phyloP scores from a whole-genome alignment of 768 basidiomycete species.

The Naganishia vaughanmartiniae region DNA sequence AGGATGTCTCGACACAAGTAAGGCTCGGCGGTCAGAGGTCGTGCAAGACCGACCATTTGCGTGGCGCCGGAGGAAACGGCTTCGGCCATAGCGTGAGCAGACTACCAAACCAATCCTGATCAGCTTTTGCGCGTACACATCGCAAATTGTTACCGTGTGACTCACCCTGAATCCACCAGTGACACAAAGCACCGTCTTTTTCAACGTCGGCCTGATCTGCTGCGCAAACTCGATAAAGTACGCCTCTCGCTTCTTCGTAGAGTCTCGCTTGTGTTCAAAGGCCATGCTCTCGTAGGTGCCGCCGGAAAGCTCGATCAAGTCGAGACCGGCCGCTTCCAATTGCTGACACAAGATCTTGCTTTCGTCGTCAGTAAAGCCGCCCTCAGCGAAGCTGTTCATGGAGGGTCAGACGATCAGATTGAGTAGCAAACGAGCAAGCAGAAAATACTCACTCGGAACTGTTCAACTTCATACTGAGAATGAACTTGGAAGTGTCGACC shows the following conservation, averaged over 20 bases:
- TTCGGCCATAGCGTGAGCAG: conserved; percentile 39
- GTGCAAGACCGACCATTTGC: conserved; percentile 45
- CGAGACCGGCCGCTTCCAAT: conserved; percentile 52
- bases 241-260: conserved; percentile 42
- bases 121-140: background rate
- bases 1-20: conserved; percentile 43
- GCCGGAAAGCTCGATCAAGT: conserved; percentile 56
- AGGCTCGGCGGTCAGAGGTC: conserved; percentile 48
- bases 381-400: conserved; percentile 28
- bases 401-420: background rate
- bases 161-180: conserved; percentile 50
- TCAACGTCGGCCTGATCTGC: conserved; percentile 39
- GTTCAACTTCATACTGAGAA: conserved; percentile 31
- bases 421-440: background rate
- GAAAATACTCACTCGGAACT: conserved; percentile 9
- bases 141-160: no score
- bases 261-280: conserved; percentile 45
- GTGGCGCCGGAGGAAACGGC: conserved; percentile 34
- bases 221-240: conserved; percentile 48
- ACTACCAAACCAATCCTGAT: background rate
- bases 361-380: conserved; percentile 52
- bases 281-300: conserved; percentile 50
- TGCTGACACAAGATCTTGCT: conserved; percentile 44
- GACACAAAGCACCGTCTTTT: conserved; percentile 41
- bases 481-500: conserved; percentile 30